Conservation (phyloP, 1,284 basidiomycete species). For the Coniferiporia weirii region DNA sequence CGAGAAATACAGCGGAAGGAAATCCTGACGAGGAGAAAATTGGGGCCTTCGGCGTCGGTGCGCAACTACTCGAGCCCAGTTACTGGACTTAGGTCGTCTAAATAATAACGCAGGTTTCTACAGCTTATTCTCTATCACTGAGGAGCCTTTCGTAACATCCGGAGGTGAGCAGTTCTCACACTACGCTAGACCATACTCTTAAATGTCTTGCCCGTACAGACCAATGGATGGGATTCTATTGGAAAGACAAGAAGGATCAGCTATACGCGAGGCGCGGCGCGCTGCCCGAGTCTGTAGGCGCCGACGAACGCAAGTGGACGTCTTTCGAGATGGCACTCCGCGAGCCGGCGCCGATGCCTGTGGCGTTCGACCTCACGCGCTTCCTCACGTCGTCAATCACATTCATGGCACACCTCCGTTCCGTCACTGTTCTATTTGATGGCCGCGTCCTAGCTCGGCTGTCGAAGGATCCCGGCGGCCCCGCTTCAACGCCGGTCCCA, state of each 20-base stretch:
- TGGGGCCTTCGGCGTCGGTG: conserved; percentile 81
- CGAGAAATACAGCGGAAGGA: conserved; percentile 55
- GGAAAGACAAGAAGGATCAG: conserved; percentile 67
- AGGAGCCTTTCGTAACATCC: conserved; percentile 90
- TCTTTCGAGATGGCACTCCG: conserved; percentile 88
- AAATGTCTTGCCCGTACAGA: conserved; percentile 35
- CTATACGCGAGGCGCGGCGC: conserved; percentile 75
- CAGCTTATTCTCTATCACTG: conserved; percentile 79
- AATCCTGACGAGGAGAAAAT: conserved; percentile 84
- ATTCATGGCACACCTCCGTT: conserved; percentile 82
- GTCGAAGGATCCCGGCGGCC: conserved; percentile 60
- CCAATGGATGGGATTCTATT: conserved; percentile 96
- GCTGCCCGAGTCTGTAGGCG: conserved; percentile 41
- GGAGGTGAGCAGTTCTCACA: conserved; percentile 48
- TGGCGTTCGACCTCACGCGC: conserved; percentile 79
- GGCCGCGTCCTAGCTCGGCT: conserved; percentile 73
- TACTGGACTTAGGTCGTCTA: neutral
- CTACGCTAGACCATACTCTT: neutral
- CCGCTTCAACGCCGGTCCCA: conserved; percentile 49
- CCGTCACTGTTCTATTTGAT: conserved; percentile 79
- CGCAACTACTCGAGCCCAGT: conserved; percentile 23
- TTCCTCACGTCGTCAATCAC: conserved; percentile 93
- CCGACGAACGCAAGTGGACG: conserved; percentile 61
- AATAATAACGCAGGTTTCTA: conserved; percentile 55
- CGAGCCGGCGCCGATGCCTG: conserved; percentile 79